A percentile compares a stretch with the other conserved stretches of the same genome.
These are phyloP conservation scores for Phytophthora ramorum DNA, from an alignment of 352 stramenopile species.

Conservation along the genomic window DNA sequence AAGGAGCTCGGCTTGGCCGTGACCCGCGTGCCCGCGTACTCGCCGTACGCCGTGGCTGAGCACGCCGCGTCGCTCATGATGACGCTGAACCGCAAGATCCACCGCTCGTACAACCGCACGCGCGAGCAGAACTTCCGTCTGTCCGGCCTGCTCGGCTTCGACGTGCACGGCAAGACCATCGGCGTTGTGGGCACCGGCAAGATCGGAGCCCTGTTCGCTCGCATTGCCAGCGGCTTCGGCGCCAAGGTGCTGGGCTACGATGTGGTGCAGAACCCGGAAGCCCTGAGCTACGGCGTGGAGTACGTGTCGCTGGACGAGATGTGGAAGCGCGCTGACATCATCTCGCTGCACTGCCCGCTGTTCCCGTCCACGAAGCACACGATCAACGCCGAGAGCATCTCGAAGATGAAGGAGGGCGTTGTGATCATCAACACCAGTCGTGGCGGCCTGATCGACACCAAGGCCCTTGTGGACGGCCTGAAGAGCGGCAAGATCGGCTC, in stretches of 20 bases:
- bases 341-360: slow-evolving; percentile 87
- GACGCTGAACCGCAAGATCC: slow-evolving; percentile 82
- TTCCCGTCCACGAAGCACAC: slow-evolving; percentile 84
- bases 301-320: slow-evolving; percentile 63
- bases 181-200: slow-evolving; percentile 65
- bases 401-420: slow-evolving; percentile 88
- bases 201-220: slow-evolving; percentile 51
- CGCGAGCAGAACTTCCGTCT: slow-evolving; percentile 81
- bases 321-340: slow-evolving; percentile 77
- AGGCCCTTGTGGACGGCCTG: slow-evolving; percentile 78
- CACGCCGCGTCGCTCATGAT: slow-evolving; percentile 79
- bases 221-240: slow-evolving; percentile 41
- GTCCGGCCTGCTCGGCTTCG: slow-evolving; percentile 40
- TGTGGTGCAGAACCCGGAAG: slow-evolving; percentile 59
- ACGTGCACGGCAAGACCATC: slow-evolving; percentile 77
- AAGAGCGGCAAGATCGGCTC: slow-evolving; percentile 78
- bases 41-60: slow-evolving; percentile 79
- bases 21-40: slow-evolving; percentile 78
- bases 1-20: slow-evolving; percentile 68
- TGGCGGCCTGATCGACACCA: slow-evolving; percentile 86
- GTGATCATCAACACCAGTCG: slow-evolving; percentile 92
- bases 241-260: slow-evolving; percentile 74
- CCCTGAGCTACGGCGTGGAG: slow-evolving; percentile 38
- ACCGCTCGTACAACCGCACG: slow-evolving; percentile 77
- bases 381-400: slow-evolving; percentile 81